These are phyloP conservation scores for Tetrapyrgos nigripes DNA, from an alignment of 1,284 basidiomycete genomes.

Conservation along the genomic window DNA sequence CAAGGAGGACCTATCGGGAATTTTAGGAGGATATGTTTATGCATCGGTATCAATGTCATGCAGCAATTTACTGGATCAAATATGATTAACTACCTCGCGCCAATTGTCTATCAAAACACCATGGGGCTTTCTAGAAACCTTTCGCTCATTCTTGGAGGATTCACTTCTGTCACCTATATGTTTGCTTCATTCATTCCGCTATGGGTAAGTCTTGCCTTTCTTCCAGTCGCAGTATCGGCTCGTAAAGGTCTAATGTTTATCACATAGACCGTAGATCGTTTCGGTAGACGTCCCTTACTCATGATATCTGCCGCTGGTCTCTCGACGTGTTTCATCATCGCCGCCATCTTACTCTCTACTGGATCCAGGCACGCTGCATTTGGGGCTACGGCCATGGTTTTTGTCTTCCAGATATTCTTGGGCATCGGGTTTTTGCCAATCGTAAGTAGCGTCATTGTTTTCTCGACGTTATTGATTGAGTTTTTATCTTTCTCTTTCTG, in stretches of 20 bases:
- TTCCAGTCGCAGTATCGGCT: neutral
- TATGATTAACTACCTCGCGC: constrained; percentile 42
- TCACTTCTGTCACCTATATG: constrained; percentile 48
- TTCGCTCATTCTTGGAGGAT: constrained; percentile 47
- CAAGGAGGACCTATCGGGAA: constrained; percentile 49
- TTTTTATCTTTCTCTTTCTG: neutral
- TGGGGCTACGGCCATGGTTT: constrained; percentile 46
- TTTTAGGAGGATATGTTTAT: constrained; percentile 46
- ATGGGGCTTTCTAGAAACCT: constrained; percentile 49
- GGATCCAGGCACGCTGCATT: constrained; percentile 39
- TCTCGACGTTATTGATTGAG: neutral
- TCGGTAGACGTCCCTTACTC: constrained; percentile 42
- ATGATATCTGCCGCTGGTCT: constrained; percentile 48
- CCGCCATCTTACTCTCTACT: constrained; percentile 39
- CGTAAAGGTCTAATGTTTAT: neutral
- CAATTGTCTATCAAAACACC: constrained; percentile 50
- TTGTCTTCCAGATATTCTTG: constrained; percentile 49
- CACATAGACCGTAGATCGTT: constrained; percentile 51
- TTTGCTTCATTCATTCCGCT: constrained; percentile 52
- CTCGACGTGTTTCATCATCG: constrained; percentile 44
- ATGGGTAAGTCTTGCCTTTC: constrained; percentile 34
- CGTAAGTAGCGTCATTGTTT: constrained; percentile 26
- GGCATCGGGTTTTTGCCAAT: constrained; percentile 48
- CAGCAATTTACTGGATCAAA: constrained; percentile 45
- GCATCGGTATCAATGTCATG: constrained; percentile 48